These are phyloP conservation scores for Nevesoporus exiguus DNA, from an alignment of 768 basidiomycete species.

Conservation along the genomic window DNA sequence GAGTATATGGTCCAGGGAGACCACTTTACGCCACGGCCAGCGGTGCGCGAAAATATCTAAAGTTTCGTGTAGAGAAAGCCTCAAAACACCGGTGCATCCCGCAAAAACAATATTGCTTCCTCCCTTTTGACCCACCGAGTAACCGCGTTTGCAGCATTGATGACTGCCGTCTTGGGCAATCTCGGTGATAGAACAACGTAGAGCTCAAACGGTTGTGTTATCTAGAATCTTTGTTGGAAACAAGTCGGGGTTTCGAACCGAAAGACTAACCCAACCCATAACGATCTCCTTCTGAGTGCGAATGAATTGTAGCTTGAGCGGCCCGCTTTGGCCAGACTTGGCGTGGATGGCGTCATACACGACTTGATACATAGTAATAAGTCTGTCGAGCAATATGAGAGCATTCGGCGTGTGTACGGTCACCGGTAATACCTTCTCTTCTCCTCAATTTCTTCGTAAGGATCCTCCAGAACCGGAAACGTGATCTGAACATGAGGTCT, in stretches of 20 bases:
- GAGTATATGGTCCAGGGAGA: no score
- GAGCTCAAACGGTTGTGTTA: conserved; percentile 91
- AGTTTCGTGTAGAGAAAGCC: not conserved
- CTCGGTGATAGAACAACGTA: conserved; percentile 80
- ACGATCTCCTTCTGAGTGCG: conserved; percentile 84
- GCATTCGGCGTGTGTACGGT: not conserved
- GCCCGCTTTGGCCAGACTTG: conserved; percentile 75
- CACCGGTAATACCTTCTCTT: conserved; percentile 50
- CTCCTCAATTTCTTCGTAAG: conserved; percentile 63
- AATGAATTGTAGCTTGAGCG: conserved; percentile 84
- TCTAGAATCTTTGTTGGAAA: conserved; percentile 42
- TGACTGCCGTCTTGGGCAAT: conserved; percentile 83
- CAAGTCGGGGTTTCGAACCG: not conserved
- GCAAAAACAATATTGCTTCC: conserved; percentile 76
- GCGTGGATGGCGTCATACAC: conserved; percentile 89
- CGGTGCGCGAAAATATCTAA: not conserved
- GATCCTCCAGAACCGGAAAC: conserved; percentile 79
- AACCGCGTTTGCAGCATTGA: conserved; percentile 86
- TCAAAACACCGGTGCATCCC: conserved; percentile 87
- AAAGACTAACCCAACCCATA: conserved; percentile 83
- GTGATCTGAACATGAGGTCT: conserved; percentile 88
- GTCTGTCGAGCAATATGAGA: conserved; percentile 39
- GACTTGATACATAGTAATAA: conserved; percentile 84
- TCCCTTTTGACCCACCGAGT: conserved; percentile 90
- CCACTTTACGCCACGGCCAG: no score